phyloP scores from a whole-genome alignment of 2,329 filamentous ascomycete species.

The Trichophaea hybrida region DNA sequence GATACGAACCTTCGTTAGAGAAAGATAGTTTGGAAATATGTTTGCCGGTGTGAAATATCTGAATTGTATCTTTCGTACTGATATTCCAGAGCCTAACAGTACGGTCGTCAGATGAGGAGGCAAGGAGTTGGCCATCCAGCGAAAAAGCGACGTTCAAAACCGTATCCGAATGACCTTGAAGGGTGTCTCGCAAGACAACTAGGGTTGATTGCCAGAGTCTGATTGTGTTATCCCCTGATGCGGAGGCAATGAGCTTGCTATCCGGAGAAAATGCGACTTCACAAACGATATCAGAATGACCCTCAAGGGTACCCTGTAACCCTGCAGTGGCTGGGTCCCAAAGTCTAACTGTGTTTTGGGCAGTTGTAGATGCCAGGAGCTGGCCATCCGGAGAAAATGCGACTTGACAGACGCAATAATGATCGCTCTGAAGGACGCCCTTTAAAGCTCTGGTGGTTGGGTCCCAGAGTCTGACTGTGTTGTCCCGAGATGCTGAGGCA shows the following conservation, averaged over 20 bases:
- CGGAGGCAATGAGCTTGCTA: constrained; percentile 69
- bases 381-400: constrained; percentile 60
- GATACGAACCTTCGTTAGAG: not conserved
- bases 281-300: constrained; percentile 10
- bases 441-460: constrained; percentile 33
- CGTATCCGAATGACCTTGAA: constrained; percentile 82
- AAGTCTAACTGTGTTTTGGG: constrained; percentile 88
- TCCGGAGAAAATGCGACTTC: constrained; percentile 69
- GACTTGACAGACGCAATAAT: constrained; percentile 32
- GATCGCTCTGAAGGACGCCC: constrained; percentile 15
- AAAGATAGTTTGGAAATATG: not conserved
- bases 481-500: constrained; percentile 82
- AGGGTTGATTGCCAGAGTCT: constrained; percentile 89
- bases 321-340: constrained; percentile 50
- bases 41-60: not conserved
- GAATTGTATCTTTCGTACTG: not conserved
- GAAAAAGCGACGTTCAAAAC: constrained; percentile 94
- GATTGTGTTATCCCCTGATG: constrained; percentile 79
- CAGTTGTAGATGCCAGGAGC: constrained; percentile 56
- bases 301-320: constrained; percentile 9
- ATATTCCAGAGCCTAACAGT: constrained; percentile 21
- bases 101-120: constrained; percentile 16
- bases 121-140: constrained; percentile 53
- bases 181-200: constrained; percentile 64
- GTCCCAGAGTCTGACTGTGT: constrained; percentile 86